Base-by-base conservation (phyloP, 192 early-diverging fungal species). In the Cladochytrium replicatum region DNA sequence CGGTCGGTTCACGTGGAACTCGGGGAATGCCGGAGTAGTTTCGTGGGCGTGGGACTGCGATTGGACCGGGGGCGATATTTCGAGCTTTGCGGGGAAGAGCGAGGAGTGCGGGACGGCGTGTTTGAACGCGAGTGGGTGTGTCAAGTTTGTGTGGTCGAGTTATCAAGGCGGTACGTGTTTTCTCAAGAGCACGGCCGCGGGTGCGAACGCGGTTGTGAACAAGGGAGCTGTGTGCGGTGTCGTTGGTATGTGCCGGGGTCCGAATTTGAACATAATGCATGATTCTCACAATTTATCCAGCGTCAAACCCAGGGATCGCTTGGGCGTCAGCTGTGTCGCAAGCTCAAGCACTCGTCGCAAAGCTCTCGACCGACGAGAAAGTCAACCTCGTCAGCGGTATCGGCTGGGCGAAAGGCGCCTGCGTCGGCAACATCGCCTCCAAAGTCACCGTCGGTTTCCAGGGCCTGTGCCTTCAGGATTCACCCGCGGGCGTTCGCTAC, bases 391-490 rank as follows among this genome's bases (percentile, higher is more conserved):
- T 58, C 22, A 72, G 69, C 27, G 77, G 77, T 29, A 44, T 55
- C 13, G 77, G 77, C n/a, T 71, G 67, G 64, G 31, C 17, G 22
- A 21, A 24, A 13, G 52, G 46, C 3, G 48, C 59, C 15, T 81
- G 78, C 49, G 59, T 71, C 15, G 78, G 78, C 4, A 71, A 80
- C 27, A 75, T 69, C 17, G 27, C 23, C 4, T n/a, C 50, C 1
- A 50, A 58, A 32, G 29, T 50, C 31, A 60, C 51, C 5, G 66
- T 74, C 23, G 52, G 56, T 11, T 76, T 72, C 46, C 60, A 57
- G 27, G 65, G 67, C 27, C 53, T 81, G 22, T 78, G 74, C 59
- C 50, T 81, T 8, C 78, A 81, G 48, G 78, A 81, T 52, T 24
- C 53, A 6, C 78, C 78, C 26, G 41, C 61, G 19, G 71, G 71